A percentile compares a stretch with the other conserved stretches of the same genome.
Evolutionary conservation across 2,329 filamentous ascomycete genomes (phyloP).

Genomic region (Aspergillus ustus): DNA sequence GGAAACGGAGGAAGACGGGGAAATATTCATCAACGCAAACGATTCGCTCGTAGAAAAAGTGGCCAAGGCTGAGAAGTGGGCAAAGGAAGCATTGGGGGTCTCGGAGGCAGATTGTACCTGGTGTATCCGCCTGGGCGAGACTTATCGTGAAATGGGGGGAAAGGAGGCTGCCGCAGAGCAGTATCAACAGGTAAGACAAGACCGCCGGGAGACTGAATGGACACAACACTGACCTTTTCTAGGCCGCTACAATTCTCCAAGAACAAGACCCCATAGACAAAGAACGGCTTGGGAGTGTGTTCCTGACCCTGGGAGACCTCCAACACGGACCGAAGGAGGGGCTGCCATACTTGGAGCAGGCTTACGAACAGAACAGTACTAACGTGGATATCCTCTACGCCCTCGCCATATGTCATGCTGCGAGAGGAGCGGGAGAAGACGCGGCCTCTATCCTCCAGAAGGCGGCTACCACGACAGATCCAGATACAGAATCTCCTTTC

Average conservation of each 20-base stretch:
- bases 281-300: background rate
- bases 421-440: background rate
- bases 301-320: background rate
- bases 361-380: background rate
- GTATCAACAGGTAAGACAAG: slow-evolving; percentile 2
- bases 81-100: background rate
- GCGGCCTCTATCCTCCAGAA: slow-evolving; percentile 2
- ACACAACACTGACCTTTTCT: background rate
- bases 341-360: background rate
- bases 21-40: background rate
- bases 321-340: background rate
- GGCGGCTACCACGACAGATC: background rate
- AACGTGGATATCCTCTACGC: slow-evolving; percentile 1
- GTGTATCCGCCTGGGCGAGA: background rate
- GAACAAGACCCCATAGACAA: slow-evolving; percentile 3
- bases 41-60: background rate
- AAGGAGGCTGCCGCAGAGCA: background rate
- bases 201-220: background rate
- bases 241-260: slow-evolving; percentile 5
- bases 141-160: background rate
- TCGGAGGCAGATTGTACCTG: background rate
- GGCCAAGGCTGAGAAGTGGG: background rate
- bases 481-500: background rate
- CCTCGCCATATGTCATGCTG: background rate
- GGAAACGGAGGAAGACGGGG: background rate